These are phyloP conservation scores for Podospora pseudopauciseta DNA, from an alignment of 495 filamentous ascomycete species.

Conservation along the genomic window DNA sequence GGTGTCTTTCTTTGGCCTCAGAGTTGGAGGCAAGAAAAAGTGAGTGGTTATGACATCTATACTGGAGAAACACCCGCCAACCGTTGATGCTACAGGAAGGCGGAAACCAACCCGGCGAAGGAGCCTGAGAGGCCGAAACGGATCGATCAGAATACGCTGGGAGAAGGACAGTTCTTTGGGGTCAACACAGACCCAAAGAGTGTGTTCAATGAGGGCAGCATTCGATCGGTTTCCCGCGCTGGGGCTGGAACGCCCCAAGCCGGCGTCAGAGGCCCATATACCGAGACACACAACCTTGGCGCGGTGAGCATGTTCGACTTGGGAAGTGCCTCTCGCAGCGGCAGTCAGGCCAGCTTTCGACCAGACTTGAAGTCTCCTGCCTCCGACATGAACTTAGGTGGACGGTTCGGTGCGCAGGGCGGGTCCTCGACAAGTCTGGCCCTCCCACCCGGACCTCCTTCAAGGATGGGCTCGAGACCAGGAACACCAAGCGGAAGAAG, in stretches of 20 bases:
- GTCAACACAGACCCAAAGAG: slow-evolving; percentile 19
- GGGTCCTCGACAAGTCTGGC: slow-evolving; percentile 28
- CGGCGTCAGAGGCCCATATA: slow-evolving; percentile 28
- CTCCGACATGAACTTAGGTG: slow-evolving; percentile 40
- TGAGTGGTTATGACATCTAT: slow-evolving; percentile 25
- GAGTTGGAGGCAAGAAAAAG: slow-evolving; percentile 50
- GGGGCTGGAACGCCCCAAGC: slow-evolving; percentile 32
- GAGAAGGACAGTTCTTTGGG: slow-evolving; percentile 31
- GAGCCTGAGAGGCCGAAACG: slow-evolving; percentile 27
- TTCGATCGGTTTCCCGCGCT: slow-evolving; percentile 29
- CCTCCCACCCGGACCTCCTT: slow-evolving; percentile 26
- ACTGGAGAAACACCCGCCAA: slow-evolving; percentile 8
- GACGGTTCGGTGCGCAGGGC: slow-evolving; percentile 28
- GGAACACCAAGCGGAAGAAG: slow-evolving; percentile 33
- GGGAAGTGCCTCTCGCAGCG: slow-evolving; percentile 14
- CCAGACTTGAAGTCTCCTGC: slow-evolving; percentile 27
- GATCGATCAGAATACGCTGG: slow-evolving; percentile 31
- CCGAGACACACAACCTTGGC: slow-evolving; percentile 32
- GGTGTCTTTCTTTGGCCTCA: slow-evolving; percentile 51
- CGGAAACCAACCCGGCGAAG: slow-evolving; percentile 24
- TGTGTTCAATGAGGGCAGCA: slow-evolving; percentile 31
- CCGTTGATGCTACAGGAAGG: slow-evolving; percentile 34
- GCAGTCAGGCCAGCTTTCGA: slow-evolving; percentile 29
- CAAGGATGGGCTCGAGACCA: slow-evolving; percentile 23
- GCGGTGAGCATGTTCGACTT: slow-evolving; percentile 41